These are phyloP conservation scores for Rhizomucor pusillus DNA, from an alignment of 371 early-diverging fungal species.

Conservation along the genomic window DNA sequence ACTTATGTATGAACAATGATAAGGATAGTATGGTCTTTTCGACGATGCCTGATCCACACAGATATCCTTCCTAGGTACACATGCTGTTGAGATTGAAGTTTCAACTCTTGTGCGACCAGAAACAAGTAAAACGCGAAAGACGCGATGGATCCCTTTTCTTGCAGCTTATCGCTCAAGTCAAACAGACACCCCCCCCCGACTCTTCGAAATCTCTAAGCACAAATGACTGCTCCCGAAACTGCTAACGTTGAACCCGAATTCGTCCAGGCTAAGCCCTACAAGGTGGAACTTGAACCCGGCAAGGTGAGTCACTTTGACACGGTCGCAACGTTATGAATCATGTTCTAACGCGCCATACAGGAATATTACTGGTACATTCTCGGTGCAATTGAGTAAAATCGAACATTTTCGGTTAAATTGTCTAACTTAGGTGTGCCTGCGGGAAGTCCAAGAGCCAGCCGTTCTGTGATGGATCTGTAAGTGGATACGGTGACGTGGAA, in stretches of 20 bases:
- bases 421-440: constrained; percentile 25
- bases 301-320: too few relatives aligned
- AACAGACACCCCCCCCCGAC: not conserved
- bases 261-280: constrained; percentile 32
- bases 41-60: too few relatives aligned
- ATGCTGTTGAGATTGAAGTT: too few relatives aligned
- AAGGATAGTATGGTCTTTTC: too few relatives aligned
- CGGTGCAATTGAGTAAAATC: too few relatives aligned
- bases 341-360: constrained; percentile 10
- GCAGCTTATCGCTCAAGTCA: too few relatives aligned
- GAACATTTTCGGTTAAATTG: not conserved
- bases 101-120: too few relatives aligned
- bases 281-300: constrained; percentile 32
- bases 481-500: not conserved
- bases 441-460: constrained; percentile 38
- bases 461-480: constrained; percentile 36
- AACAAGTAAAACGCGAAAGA: too few relatives aligned
- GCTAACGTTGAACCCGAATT: constrained; percentile 20
- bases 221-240: constrained; percentile 11
- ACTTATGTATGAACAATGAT: too few relatives aligned
- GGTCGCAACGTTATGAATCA: not conserved
- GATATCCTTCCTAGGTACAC: too few relatives aligned
- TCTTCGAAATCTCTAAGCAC: constrained; percentile 2
- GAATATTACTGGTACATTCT: constrained; percentile 37
- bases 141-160: too few relatives aligned